Evolutionary conservation across 129 eudicot species (phyloP).

Genomic region (Oenanthe sinensis): DNA sequence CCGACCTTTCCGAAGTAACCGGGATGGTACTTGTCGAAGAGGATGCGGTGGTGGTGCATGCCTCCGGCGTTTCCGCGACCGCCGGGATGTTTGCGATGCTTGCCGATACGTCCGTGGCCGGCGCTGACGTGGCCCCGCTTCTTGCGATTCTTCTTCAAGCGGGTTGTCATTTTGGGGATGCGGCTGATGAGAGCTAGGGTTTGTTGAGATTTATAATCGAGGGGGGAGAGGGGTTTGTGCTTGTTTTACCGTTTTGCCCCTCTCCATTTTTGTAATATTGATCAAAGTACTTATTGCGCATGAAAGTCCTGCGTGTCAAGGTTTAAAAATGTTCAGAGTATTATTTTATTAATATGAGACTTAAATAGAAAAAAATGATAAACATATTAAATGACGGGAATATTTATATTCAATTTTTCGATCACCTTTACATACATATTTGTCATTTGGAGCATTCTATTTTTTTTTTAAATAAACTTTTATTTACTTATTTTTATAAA

Average conservation of each 20-base stretch:
- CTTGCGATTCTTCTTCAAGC: constrained; percentile 47
- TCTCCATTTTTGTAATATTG: background rate
- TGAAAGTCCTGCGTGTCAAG: too few relatives aligned
- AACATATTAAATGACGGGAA: too few relatives aligned
- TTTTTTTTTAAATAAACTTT: too few relatives aligned
- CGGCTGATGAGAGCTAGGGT: background rate
- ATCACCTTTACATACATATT: too few relatives aligned
- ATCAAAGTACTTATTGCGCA: too few relatives aligned
- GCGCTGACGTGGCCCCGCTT: constrained; percentile 61
- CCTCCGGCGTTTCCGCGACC: constrained; percentile 86
- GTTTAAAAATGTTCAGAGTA: too few relatives aligned
- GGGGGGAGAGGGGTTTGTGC: background rate
- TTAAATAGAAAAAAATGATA: too few relatives aligned
- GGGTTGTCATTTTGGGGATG: constrained; percentile 30
- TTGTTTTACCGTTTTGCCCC: background rate
- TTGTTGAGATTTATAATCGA: background rate
- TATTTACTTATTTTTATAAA: too few relatives aligned
- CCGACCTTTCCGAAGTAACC: constrained; percentile 80
- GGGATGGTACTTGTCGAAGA: constrained; percentile 76
- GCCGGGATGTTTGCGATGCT: constrained; percentile 67
- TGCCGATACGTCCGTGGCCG: constrained; percentile 55
- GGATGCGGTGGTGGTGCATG: constrained; percentile 73
- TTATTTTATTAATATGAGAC: too few relatives aligned
- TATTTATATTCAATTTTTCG: too few relatives aligned
- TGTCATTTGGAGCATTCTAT: too few relatives aligned